phyloP scores from a whole-genome alignment of 2,329 filamentous ascomycete species.

The Passalora sequoiae region DNA sequence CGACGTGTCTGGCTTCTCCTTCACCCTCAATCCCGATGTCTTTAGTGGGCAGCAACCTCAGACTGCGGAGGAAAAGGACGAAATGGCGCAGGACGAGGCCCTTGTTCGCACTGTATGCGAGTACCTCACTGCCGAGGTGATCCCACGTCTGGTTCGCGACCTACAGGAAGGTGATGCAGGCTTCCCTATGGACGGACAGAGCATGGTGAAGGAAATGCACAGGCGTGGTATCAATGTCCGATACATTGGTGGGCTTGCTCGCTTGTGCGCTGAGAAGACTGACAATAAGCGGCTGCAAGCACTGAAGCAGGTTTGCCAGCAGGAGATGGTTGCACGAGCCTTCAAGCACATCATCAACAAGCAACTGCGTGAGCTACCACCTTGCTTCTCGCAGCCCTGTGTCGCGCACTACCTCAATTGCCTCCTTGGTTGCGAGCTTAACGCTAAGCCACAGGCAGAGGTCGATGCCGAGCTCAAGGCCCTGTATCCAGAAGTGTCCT shows the following conservation, averaged over 20 bases:
- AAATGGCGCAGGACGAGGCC: constrained; percentile 77
- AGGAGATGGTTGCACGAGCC: constrained; percentile 90
- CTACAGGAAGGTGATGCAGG: constrained; percentile 88
- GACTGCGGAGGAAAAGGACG: constrained; percentile 80
- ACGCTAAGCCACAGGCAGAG: constrained; percentile 71
- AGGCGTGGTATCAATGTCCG: constrained; percentile 96
- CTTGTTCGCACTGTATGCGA: constrained; percentile 80
- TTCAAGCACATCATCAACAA: constrained; percentile 88
- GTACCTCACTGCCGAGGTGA: constrained; percentile 68
- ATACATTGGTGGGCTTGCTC: constrained; percentile 82
- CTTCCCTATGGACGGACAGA: constrained; percentile 98
- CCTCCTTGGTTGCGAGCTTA: constrained; percentile 71
- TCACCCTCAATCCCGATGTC: constrained; percentile 88
- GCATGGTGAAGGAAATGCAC: constrained; percentile 80
- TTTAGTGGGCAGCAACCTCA: constrained; percentile 90
- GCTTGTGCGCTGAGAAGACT: constrained; percentile 52
- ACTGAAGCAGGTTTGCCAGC: constrained; percentile 68
- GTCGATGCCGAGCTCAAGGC: constrained; percentile 67
- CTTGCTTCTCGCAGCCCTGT: constrained; percentile 73
- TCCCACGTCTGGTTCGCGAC: constrained; percentile 81
- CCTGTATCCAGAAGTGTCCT: constrained; percentile 76
- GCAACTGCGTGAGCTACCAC: constrained; percentile 73
- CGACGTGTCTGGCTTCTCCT: constrained; percentile 80
- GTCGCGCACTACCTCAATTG: constrained; percentile 90
- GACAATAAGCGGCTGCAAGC: constrained; percentile 69